phyloP scores from a whole-genome alignment of 2,329 filamentous ascomycete species.

The Talaromyces sp. region DNA sequence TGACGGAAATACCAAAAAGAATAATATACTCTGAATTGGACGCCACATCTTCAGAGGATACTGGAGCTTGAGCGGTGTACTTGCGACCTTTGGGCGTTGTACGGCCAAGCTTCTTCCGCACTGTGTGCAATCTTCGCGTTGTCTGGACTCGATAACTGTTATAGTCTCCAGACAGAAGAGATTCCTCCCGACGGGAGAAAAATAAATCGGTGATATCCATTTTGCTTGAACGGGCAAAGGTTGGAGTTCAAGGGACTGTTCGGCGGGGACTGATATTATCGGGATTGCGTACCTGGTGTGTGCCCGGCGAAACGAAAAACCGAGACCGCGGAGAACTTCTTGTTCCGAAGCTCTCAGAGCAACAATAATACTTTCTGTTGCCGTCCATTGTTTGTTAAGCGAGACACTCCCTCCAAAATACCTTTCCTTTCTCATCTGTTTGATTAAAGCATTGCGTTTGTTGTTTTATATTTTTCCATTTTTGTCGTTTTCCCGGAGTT shows the following conservation, averaged over 20 bases:
- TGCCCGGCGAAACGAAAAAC: conserved; percentile 12
- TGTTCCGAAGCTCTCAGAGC: conserved; percentile 1
- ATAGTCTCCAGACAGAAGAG: conserved; percentile 84
- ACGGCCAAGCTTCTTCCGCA: conserved; percentile 78
- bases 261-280: conserved; percentile 7
- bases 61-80: conserved; percentile 63
- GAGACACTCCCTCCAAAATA: not conserved
- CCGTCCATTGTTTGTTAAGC: not conserved
- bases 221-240: not conserved
- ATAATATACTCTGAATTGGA: conserved; percentile 66
- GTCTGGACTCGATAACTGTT: conserved; percentile 75
- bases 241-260: not conserved
- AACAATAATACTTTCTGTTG: conserved; percentile 4
- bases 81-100: conserved; percentile 82
- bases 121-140: conserved; percentile 72
- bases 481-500: not conserved
- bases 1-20: not conserved
- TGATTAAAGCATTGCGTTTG: not conserved
- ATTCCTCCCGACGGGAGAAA: conserved; percentile 71
- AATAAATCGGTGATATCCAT: conserved; percentile 93
- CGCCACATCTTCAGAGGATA: conserved; percentile 70
- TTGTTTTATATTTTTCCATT: not conserved
- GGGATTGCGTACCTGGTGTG: conserved; percentile 7
- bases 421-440: not conserved
- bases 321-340: conserved; percentile 11